Conservation (phyloP, 2,329 filamentous ascomycete genomes). For the Diaporthe vaccinii region DNA sequence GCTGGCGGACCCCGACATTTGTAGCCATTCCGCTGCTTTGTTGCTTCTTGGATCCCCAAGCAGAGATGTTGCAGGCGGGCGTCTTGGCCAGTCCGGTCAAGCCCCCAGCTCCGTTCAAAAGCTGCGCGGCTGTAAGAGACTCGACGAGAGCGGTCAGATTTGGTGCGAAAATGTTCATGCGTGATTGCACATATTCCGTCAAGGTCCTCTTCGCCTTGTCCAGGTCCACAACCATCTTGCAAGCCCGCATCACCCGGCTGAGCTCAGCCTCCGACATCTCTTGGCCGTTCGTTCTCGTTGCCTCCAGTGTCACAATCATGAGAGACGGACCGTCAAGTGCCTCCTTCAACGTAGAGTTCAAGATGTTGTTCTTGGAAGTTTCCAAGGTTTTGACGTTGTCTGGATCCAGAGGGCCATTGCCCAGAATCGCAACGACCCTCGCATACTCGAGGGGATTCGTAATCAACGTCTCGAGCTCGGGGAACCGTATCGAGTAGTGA, state of each 20-base stretch:
- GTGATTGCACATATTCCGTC: conserved; percentile 94
- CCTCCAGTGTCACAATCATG: conserved; percentile 97
- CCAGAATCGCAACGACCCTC: conserved; percentile 92
- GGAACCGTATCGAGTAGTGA: conserved; percentile 94
- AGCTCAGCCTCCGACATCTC: conserved; percentile 83
- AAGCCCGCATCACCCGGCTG: conserved; percentile 79
- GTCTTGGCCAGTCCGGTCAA: conserved; percentile 91
- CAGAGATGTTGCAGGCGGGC: conserved; percentile 91
- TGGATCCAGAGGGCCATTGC: conserved; percentile 88
- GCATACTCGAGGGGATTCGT: conserved; percentile 95
- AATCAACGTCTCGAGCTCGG: conserved; percentile 90
- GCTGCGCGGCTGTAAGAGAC: conserved; percentile 91
- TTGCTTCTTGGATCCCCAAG: conserved; percentile 90
- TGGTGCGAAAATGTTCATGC: conserved; percentile 96
- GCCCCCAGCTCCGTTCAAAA: conserved; percentile 95
- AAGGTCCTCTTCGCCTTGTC: conserved; percentile 89
- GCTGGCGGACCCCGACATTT: conserved; percentile 90
- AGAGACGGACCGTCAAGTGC: conserved; percentile 90
- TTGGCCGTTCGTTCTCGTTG: conserved; percentile 87
- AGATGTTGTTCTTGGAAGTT: conserved; percentile 81
- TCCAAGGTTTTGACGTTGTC: conserved; percentile 85
- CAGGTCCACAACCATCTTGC: conserved; percentile 88
- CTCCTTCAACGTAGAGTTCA: conserved; percentile 80
- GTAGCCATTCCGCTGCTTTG: conserved; percentile 85
- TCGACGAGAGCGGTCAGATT: conserved; percentile 93